Conservation (phyloP, 2,329 filamentous ascomycete genomes). For the Raffaelea albimanens region DNA sequence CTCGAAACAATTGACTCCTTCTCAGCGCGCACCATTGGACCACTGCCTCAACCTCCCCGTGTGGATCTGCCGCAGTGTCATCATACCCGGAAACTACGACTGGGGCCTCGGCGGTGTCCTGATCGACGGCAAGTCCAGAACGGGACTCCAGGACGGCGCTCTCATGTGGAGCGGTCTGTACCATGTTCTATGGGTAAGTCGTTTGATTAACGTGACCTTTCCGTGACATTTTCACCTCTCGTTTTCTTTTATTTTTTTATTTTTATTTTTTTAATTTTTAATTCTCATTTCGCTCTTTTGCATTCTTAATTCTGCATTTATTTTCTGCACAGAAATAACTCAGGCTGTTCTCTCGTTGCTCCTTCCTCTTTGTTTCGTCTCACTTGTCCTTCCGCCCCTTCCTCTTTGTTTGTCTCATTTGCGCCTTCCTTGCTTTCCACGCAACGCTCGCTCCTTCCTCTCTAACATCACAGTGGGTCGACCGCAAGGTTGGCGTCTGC, state of each 20-base stretch:
- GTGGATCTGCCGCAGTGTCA: constrained; percentile 16
- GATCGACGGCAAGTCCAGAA: constrained; percentile 8
- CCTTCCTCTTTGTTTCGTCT: too few species aligned
- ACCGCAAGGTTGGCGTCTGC: constrained; percentile 16
- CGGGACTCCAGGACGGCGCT: constrained; percentile 12
- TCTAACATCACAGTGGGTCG: constrained; percentile 10
- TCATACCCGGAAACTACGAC: constrained; percentile 15
- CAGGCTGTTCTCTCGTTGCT: too few species aligned
- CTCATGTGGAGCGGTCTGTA: constrained; percentile 16
- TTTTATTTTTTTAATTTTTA: neutral
- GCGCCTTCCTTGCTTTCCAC: neutral
- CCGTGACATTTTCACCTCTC: too few species aligned
- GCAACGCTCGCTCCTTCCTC: constrained; percentile 6
- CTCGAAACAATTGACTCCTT: constrained; percentile 10
- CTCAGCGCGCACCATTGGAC: constrained; percentile 6
- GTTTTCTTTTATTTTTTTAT: neutral
- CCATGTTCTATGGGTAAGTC: constrained; percentile 18
- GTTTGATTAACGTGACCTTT: too few species aligned
- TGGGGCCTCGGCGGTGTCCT: constrained; percentile 17
- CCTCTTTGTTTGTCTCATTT: neutral
- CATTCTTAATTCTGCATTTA: too few species aligned
- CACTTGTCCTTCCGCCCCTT: neutral
- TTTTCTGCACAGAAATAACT: neutral
- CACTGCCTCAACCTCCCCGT: constrained; percentile 1
- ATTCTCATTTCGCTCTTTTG: too few species aligned